These are phyloP conservation scores for Alternaria burnsii DNA, from an alignment of 2,329 filamentous ascomycete genomes.

Conservation along the genomic window DNA sequence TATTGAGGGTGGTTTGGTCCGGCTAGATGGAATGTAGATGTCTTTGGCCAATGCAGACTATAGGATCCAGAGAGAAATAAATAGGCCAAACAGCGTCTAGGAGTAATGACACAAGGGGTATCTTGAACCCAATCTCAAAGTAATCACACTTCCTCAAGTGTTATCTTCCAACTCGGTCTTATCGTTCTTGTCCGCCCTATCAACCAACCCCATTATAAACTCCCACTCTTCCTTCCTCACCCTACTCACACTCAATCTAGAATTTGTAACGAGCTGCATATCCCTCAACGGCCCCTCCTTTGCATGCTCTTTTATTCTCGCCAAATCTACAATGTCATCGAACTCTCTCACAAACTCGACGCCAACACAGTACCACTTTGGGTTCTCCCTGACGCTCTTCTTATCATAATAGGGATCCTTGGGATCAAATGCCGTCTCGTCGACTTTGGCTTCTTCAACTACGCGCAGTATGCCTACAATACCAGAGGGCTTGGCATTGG, in stretches of 20 bases:
- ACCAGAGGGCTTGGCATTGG: constrained; percentile 87
- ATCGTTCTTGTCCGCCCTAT: constrained; percentile 15
- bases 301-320: constrained; percentile 73
- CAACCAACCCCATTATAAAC: constrained; percentile 64
- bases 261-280: constrained; percentile 85
- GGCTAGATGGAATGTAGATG: background rate
- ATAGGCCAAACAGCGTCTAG: background rate
- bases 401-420: constrained; percentile 84
- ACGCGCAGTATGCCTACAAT: constrained; percentile 91
- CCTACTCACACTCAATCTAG: constrained; percentile 80
- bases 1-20: constrained; percentile 24
- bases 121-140: background rate
- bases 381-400: constrained; percentile 72
- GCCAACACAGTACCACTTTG: constrained; percentile 88
- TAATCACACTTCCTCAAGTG: background rate
- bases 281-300: constrained; percentile 66
- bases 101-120: background rate
- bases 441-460: constrained; percentile 81
- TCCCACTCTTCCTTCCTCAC: constrained; percentile 72
- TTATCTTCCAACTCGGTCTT: constrained; percentile 1
- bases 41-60: background rate
- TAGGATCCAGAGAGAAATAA: background rate
- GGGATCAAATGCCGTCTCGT: constrained; percentile 77
- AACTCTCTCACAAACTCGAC: constrained; percentile 90
- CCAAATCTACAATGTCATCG: constrained; percentile 71